These are phyloP conservation scores for Poteriospumella lacustris DNA, from an alignment of 108 stramenopile species.

Conservation along the genomic window DNA sequence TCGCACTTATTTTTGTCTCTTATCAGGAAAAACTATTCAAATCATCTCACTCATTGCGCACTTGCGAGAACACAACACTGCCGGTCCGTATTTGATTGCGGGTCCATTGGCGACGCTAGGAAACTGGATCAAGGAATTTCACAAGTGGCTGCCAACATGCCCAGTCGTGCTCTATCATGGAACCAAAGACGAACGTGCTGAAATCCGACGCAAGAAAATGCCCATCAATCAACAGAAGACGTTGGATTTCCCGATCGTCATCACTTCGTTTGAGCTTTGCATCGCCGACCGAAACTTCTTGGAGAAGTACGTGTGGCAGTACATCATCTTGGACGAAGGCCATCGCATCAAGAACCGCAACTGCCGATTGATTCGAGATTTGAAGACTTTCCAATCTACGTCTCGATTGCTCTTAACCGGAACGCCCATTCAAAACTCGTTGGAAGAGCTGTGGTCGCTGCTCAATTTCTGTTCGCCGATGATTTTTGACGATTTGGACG, in stretches of 20 bases:
- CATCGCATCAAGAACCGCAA: constrained; percentile 92
- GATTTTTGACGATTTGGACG: constrained; percentile 92
- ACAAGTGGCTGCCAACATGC: constrained; percentile 84
- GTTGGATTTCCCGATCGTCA: constrained; percentile 75
- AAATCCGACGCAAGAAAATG: constrained; percentile 31
- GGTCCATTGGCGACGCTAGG: constrained; percentile 94
- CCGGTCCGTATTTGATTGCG: constrained; percentile 83
- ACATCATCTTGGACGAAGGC: constrained; percentile 93
- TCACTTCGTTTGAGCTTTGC: constrained; percentile 90
- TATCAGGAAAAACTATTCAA: constrained; percentile 75
- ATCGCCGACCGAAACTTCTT: constrained; percentile 65
- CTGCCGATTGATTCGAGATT: constrained; percentile 77
- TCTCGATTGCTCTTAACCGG: constrained; percentile 86
- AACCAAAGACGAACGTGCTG: constrained; percentile 64
- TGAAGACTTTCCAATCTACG: constrained; percentile 73
- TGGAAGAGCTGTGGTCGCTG: constrained; percentile 93
- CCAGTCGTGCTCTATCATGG: constrained; percentile 91
- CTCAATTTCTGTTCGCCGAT: constrained; percentile 95
- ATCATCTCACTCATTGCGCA: constrained; percentile 89
- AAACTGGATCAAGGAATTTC: constrained; percentile 90
- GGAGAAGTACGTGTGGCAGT: constrained; percentile 62
- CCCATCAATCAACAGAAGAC: constrained; percentile 58
- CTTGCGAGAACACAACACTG: constrained; percentile 64
- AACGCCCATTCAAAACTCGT: constrained; percentile 77
- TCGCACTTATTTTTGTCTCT: not conserved